Evolutionary conservation across 306 rosid species (phyloP).

Genomic region (Citrullus amarus): DNA sequence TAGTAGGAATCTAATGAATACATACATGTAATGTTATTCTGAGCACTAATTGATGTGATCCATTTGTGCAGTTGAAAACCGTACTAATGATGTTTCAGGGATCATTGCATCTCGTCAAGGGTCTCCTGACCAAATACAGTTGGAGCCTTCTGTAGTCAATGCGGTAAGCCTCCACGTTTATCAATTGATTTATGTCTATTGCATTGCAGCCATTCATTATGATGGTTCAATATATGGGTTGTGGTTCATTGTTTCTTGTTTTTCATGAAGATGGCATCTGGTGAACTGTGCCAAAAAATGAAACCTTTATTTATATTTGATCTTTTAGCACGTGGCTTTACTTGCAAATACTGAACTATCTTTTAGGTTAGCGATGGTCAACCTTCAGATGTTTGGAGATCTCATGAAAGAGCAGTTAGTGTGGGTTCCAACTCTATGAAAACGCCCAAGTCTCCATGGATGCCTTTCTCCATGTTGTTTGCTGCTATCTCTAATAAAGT

Average conservation of each 20-base stretch:
- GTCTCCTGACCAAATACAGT: conserved; percentile 18
- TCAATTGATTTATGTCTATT: background rate
- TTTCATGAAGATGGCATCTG: background rate
- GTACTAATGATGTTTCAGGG: conserved; percentile 33
- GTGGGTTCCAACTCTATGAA: conserved; percentile 30
- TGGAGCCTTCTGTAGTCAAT: conserved; percentile 33
- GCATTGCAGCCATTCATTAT: background rate
- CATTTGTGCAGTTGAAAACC: conserved; percentile 26
- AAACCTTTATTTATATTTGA: background rate
- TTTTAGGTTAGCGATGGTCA: conserved; percentile 12
- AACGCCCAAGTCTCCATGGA: conserved; percentile 68
- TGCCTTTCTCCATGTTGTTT: conserved; percentile 68
- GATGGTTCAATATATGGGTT: background rate
- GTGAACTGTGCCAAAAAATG: background rate
- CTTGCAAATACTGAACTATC: conserved; percentile 1
- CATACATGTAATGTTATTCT: background rate
- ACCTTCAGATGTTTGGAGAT: conserved; percentile 21
- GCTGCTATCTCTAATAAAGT: conserved; percentile 44
- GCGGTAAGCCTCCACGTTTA: conserved; percentile 21
- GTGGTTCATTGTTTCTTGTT: background rate
- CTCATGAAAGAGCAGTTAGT: conserved; percentile 32
- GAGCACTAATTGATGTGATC: background rate
- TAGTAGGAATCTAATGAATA: background rate
- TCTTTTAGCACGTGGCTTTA: conserved; percentile 6
- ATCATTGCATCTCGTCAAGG: conserved; percentile 24